These are phyloP conservation scores for Rhodotorula paludigena DNA, from an alignment of 768 basidiomycete genomes.

Conservation along the genomic window DNA sequence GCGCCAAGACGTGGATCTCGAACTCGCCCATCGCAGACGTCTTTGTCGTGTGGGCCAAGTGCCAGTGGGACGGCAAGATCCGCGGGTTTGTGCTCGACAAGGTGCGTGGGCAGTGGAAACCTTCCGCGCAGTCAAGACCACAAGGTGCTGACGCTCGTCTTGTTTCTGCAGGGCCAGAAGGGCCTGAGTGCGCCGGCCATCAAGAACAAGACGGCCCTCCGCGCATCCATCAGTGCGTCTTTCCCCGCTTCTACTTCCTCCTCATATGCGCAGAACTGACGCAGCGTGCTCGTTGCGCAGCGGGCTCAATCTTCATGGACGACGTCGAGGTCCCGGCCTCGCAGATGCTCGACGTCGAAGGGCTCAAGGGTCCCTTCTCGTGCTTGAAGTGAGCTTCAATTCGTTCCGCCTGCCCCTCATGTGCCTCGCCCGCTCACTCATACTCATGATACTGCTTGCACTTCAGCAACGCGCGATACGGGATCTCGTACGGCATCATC, in stretches of 20 bases:
- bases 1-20: slow-evolving; percentile 96
- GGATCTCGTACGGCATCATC: slow-evolving; percentile 81
- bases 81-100: slow-evolving; percentile 37
- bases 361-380: slow-evolving; percentile 79
- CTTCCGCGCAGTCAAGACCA: neutral
- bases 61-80: slow-evolving; percentile 88
- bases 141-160: neutral
- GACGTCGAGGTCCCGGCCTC: slow-evolving; percentile 70
- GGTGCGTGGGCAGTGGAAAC: neutral
- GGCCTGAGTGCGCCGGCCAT: slow-evolving; percentile 81
- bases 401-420: neutral
- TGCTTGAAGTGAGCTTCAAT: slow-evolving; percentile 70
- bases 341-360: slow-evolving; percentile 66
- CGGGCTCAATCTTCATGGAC: slow-evolving; percentile 70
- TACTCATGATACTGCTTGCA: neutral
- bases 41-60: slow-evolving; percentile 88
- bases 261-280: slow-evolving; percentile 52
- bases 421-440: neutral
- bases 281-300: slow-evolving; percentile 47
- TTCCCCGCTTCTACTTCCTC: neutral
- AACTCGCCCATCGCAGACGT: slow-evolving; percentile 61
- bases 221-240: slow-evolving; percentile 55
- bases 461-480: slow-evolving; percentile 22
- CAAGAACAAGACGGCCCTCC: slow-evolving; percentile 86
- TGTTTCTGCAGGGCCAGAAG: slow-evolving; percentile 47